Evolutionary conservation across 768 basidiomycete species (phyloP), one percentile per base, ranked within the genome.

Genomic region (Albatrellus ellisii): DNA sequence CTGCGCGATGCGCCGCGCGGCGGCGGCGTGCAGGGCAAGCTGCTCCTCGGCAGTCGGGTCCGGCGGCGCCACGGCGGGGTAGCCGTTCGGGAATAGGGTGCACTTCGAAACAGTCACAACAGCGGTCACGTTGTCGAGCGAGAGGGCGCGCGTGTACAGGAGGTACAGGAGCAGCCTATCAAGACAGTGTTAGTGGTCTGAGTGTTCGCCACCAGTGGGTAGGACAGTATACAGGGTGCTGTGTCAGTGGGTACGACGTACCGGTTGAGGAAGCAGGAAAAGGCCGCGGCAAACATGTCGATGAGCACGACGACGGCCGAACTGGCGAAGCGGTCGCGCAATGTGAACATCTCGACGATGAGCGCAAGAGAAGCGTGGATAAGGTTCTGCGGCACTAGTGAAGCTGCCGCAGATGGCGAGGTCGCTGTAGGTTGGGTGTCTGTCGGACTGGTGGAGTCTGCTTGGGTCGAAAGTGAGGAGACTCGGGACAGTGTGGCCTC

Each of bases 71-170:
- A 78, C 75, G 0, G 72, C 84, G 1, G 89, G 90, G 60, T 87
- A 88, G 11, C 94, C 92, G 47, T 78, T 77, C 3, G 94, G 92
- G 56, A 94, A 98, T 21, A 98, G 66, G 6, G 79, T 70, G 7
- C 69, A 69, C 52, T 85, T 87, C 11, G 76, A 61, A 4, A 68
- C 54, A 27, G 73, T 70, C 27, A 77, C 63, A 21, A 71, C 56
- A 25, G 63, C 64, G 15, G 79, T 65, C 20, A 86, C 56, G 38
- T 72, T 69, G 4, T 63, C 46, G 4, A 73, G 63, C 1, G 75
- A 69, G 20, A 74, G 64, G 42, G 82, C 61, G 15, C 69, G 59
- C 0, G 64, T 65, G 47, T 69, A 66, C 36, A 95, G 61, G 37
- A 86, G 52, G 54, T 83, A 72, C 0, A 78, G 79, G 21, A 92